A percentile compares a stretch with the other conserved stretches of the same genome.
phyloP scores from a whole-genome alignment of 2,329 filamentous ascomycete genomes.

The Aspergillus brunneoviolaceus region DNA sequence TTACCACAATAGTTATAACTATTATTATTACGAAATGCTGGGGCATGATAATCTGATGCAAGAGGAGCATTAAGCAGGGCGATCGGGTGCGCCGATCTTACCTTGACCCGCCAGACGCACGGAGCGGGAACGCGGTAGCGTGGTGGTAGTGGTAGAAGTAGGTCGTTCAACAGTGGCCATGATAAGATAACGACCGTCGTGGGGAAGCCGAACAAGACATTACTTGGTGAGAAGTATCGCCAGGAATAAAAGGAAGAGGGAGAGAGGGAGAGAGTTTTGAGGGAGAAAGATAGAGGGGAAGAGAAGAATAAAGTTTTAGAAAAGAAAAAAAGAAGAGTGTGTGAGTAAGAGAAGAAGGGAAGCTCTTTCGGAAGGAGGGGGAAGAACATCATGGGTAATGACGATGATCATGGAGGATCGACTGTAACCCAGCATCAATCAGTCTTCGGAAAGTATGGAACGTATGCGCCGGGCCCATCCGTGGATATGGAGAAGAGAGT shows the following conservation, averaged over 20 bases:
- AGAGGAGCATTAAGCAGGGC: constrained; percentile 1
- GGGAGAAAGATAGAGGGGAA: not conserved
- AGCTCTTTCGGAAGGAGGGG: not conserved
- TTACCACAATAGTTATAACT: not conserved
- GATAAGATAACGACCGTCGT: constrained; percentile 14
- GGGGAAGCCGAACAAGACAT: not conserved
- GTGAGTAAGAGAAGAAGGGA: not conserved
- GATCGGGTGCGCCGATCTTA: constrained; percentile 16
- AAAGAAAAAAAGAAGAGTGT: too few species aligned
- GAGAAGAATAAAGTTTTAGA: not conserved
- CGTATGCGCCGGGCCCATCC: not conserved
- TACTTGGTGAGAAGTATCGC: not conserved
- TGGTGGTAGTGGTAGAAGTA: constrained; percentile 14
- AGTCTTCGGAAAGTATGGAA: too few species aligned
- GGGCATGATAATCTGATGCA: not conserved
- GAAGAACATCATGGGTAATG: not conserved
- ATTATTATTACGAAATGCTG: not conserved
- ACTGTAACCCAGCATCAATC: not conserved
- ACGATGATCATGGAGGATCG: not conserved
- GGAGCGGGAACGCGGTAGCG: constrained; percentile 23
- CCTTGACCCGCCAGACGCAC: constrained; percentile 36
- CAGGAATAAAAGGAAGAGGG: not conserved
- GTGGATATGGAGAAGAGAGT: not conserved
- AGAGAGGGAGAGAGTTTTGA: not conserved
- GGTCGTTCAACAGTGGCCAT: constrained; percentile 36